Evolutionary conservation across 23 red algal genomes (phyloP), one percentile per base, ranked within the genome.

Genomic region (Agarophyton chilense): DNA sequence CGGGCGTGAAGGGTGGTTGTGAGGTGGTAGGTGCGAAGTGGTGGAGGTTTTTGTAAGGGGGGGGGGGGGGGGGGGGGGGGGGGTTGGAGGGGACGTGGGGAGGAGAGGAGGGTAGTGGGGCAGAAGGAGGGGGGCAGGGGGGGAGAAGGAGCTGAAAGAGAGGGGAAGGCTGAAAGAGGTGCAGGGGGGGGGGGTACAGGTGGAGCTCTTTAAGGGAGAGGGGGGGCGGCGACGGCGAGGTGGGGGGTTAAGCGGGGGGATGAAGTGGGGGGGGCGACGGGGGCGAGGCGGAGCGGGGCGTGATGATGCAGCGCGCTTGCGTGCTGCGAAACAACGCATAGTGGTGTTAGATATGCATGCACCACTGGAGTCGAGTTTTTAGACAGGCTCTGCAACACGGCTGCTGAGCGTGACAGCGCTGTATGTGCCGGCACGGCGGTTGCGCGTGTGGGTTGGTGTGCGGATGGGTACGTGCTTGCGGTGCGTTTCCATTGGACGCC

Each of bases 291-390:
- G 50, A 18, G 56, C 9, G 56, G 10, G 56, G 19, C 56, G 56
- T 61, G 56, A n/a, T 31, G 56, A 61, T 61, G 56, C 56, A 31
- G 56, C 56, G 56, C 56, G 56, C 56, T 22, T 61, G 56, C 56
- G 56, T 47, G 44, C 44, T 47, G 44, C 44, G 44, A 12, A 6
- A 12, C 7, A 6, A 9, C 44, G 44, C n/a, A n/a, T n/a, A n/a
- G n/a, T n/a, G n/a, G n/a, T n/a, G n/a, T n/a, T n/a, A n/a, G n/a
- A n/a, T n/a, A n/a, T n/a, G n/a, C n/a, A n/a, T n/a, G n/a, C n/a
- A n/a, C n/a, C n/a, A n/a, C n/a, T n/a, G n/a, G n/a, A n/a, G n/a
- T n/a, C n/a, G n/a, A n/a, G n/a, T n/a, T n/a, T n/a, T n/a, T n/a
- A n/a, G n/a, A n/a, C n/a, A n/a, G n/a, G n/a, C n/a, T n/a, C n/a